Evolutionary conservation across 1,284 basidiomycete genomes (phyloP).

Genomic region (Schizophyllum commune): DNA sequence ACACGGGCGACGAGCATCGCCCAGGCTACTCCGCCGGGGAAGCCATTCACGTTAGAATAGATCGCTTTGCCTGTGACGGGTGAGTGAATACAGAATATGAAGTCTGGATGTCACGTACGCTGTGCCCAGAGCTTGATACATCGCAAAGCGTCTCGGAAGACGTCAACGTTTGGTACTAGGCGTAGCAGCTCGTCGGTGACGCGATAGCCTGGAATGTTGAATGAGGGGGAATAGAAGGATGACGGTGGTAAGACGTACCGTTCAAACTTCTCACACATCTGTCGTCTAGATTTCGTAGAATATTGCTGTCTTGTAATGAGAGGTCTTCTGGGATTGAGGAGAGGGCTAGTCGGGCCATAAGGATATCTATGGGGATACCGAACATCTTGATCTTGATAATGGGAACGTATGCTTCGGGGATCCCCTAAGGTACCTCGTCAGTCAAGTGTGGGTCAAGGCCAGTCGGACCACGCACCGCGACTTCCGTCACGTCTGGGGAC

Average conservation of each 20-base stretch:
- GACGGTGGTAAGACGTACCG: constrained; percentile 39
- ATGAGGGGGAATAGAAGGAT: constrained; percentile 3
- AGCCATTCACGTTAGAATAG: constrained; percentile 97
- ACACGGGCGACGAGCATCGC: constrained; percentile 96
- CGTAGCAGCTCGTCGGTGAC: constrained; percentile 99
- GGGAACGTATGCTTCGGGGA: constrained; percentile 95
- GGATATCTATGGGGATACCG: constrained; percentile 90
- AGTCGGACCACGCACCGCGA: constrained; percentile 59
- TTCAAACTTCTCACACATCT: constrained; percentile 91
- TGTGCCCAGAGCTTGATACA: constrained; percentile 99
- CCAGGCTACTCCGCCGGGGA: constrained; percentile 98
- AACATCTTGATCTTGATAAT: constrained; percentile 89
- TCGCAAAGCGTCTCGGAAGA: constrained; percentile 90
- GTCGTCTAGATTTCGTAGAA: constrained; percentile 91
- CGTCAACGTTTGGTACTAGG: constrained; percentile 90
- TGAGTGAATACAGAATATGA: background rate
- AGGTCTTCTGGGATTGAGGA: constrained; percentile 88
- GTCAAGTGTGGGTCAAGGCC: constrained; percentile 6
- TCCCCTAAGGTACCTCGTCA: constrained; percentile 49
- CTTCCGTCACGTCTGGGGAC: constrained; percentile 84
- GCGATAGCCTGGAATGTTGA: constrained; percentile 63
- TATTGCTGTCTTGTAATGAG: constrained; percentile 83
- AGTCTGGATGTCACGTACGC: constrained; percentile 46
- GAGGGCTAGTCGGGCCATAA: constrained; percentile 82
- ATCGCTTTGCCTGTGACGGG: constrained; percentile 74